Evolutionary conservation across 202 grass and related monocot genomes (phyloP).

Genomic region (Digitaria exilis): DNA sequence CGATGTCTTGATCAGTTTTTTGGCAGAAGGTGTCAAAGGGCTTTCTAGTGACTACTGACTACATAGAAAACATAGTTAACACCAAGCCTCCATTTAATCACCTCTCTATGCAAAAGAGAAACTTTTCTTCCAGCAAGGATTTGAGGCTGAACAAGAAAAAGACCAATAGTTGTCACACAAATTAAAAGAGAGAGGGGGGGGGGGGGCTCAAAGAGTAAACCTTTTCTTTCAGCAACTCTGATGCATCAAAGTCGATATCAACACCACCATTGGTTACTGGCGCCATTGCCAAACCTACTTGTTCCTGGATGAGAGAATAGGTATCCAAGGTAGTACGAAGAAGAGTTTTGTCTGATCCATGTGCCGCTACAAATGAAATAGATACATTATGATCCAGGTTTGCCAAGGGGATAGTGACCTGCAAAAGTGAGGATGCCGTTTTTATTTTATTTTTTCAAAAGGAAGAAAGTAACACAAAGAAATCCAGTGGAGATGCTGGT

Average conservation of each 20-base stretch:
- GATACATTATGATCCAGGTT: conserved; percentile 76
- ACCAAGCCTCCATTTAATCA: not conserved
- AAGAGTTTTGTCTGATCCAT: conserved; percentile 88
- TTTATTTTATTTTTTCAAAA: not conserved
- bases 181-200: not conserved
- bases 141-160: no score
- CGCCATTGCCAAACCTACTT: conserved; percentile 55
- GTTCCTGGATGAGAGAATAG: conserved; percentile 77
- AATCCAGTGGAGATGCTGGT: conserved; percentile 23
- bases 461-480: not conserved
- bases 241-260: conserved; percentile 43
- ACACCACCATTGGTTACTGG: conserved; percentile 48
- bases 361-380: conserved; percentile 83
- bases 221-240: conserved; percentile 98
- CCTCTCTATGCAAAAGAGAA: conserved; percentile 12
- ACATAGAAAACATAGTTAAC: conserved; percentile 1
- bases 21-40: not conserved
- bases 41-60: not conserved
- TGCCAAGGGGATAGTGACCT: conserved; percentile 78
- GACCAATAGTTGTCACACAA: not conserved
- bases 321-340: conserved; percentile 65
- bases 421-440: conserved; percentile 45
- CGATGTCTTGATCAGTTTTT: not conserved
- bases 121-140: no score
- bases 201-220: conserved; percentile 23